Base-by-base conservation (phyloP, 148 eudicot genomes). In the Arbutus unedo region DNA sequence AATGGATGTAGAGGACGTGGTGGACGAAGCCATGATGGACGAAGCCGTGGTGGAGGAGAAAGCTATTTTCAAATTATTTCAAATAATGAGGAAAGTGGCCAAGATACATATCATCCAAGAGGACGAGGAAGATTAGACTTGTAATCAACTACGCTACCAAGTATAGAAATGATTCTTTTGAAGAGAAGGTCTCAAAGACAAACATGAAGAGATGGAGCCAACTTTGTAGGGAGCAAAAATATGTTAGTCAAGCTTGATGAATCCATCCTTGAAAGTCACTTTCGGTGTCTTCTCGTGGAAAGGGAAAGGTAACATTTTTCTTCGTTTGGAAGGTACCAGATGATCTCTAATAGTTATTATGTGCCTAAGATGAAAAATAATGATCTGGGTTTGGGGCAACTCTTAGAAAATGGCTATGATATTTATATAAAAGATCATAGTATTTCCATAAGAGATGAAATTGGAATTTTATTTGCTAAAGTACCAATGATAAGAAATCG, bases 281-380 rank as follows among this genome's bases (percentile, higher is more conserved):
- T 83, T 83, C 77, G 77, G 62, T 10, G 85, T n/a, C 21, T 8
- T 75, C 72, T 0, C 74, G 15, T 2, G 49, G 21, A 41, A 45
- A 8, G 81, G 71, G 11, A 83, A 78, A 73, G 72, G 79, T 54
- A 55, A 71, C 4, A 72, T 84, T n/a, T 18, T 79, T 0, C 44
- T 84, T 60, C 53, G 10, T 16, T 70, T 53, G 15, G 82, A 23
- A 59, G 81, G 11, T 51, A 71, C 3, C 62, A 73, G 21, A 21
- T 70, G 8, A 79, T 79, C 8, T 70, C 77, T 4, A 48, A 73
- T 59, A 77, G 56, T 23, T 79, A 79, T 47, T 18, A 60, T 55
- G 80, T 55, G 49, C 80, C 64, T 2, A 55, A 77, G 10, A 66
- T 66, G 72, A 31, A 77, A 38, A 59, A 21, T 11, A 62, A 79